phyloP scores from a whole-genome alignment of 495 filamentous ascomycete genomes.

The Penicillium macrosclerotiorum region DNA sequence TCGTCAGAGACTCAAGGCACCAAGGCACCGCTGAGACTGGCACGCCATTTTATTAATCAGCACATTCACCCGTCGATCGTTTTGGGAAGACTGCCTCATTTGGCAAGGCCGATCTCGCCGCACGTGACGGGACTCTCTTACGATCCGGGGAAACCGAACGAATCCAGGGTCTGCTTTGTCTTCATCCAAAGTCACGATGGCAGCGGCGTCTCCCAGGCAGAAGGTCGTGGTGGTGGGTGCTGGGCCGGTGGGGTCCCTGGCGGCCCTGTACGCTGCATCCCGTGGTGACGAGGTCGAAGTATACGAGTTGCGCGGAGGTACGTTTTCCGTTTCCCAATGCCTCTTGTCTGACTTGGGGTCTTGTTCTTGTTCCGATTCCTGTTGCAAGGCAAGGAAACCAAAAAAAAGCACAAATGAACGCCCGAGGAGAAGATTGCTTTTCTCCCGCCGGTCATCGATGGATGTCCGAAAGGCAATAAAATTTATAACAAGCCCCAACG shows the following conservation, averaged over 20 bases:
- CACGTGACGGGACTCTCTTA: conserved; percentile 22
- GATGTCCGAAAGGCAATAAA: neutral
- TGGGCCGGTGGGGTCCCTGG: conserved; percentile 88
- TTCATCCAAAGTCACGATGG: conserved; percentile 11
- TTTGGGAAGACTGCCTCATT: conserved; percentile 9
- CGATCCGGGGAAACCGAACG: neutral
- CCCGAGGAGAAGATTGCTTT: neutral
- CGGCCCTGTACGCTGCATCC: conserved; percentile 86
- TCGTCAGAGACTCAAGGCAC: neutral
- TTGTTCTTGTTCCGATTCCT: too few species aligned
- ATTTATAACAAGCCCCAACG: conserved; percentile 3
- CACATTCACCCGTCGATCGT: conserved; percentile 10
- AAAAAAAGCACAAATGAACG: neutral
- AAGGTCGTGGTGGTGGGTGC: conserved; percentile 86
- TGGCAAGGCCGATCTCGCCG: conserved; percentile 21
- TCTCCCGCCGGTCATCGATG: neutral
- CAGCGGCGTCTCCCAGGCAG: conserved; percentile 36
- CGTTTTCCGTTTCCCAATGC: conserved; percentile 28
- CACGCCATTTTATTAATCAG: conserved; percentile 3
- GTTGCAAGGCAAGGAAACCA: neutral
- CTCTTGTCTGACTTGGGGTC: too few species aligned
- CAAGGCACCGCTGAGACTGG: neutral
- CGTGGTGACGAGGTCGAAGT: conserved; percentile 87
- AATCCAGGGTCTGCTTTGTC: neutral
- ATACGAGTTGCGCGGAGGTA: conserved; percentile 91